phyloP scores from a whole-genome alignment of 2,329 filamentous ascomycete species.

The Trichoderma endophyticum region DNA sequence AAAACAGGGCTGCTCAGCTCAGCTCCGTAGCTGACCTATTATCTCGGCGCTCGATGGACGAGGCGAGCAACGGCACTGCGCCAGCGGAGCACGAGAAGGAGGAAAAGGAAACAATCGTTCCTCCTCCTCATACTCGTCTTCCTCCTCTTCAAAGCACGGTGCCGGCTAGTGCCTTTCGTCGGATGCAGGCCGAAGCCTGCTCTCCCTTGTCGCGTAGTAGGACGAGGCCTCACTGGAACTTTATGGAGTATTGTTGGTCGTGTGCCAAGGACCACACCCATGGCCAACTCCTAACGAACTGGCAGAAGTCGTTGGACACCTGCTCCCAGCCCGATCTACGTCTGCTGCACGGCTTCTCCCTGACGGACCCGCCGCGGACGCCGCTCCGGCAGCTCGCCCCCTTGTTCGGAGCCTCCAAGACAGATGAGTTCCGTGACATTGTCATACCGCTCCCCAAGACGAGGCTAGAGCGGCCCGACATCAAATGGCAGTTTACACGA shows the following conservation, averaged over 20 bases:
- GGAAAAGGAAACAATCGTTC: neutral
- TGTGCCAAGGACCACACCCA: slow-evolving; percentile 64
- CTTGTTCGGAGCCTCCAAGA: slow-evolving; percentile 72
- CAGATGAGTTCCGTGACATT: slow-evolving; percentile 71
- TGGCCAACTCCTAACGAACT: slow-evolving; percentile 64
- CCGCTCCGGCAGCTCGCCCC: slow-evolving; percentile 65
- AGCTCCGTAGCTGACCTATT: slow-evolving; percentile 31
- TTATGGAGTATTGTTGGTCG: slow-evolving; percentile 59
- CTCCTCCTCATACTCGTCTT: neutral
- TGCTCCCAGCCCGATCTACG: slow-evolving; percentile 77
- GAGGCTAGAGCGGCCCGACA: slow-evolving; percentile 40
- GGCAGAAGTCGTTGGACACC: slow-evolving; percentile 61
- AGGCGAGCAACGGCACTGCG: neutral
- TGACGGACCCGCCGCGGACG: slow-evolving; percentile 60
- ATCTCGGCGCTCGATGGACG: slow-evolving; percentile 26
- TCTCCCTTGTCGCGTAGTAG: slow-evolving; percentile 59
- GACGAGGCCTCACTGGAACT: slow-evolving; percentile 59
- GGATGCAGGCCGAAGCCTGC: slow-evolving; percentile 53
- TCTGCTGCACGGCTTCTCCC: slow-evolving; percentile 69
- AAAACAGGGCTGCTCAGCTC: slow-evolving; percentile 24
- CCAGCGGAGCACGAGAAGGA: slow-evolving; percentile 1
- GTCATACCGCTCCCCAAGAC: slow-evolving; percentile 61
- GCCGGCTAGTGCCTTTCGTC: slow-evolving; percentile 34
- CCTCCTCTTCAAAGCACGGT: neutral
- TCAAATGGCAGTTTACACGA: slow-evolving; percentile 49